Evolutionary conservation across 176 grass and related monocot genomes (phyloP), one percentile per base, ranked within the genome.

Genomic region (Triticum urartu): DNA sequence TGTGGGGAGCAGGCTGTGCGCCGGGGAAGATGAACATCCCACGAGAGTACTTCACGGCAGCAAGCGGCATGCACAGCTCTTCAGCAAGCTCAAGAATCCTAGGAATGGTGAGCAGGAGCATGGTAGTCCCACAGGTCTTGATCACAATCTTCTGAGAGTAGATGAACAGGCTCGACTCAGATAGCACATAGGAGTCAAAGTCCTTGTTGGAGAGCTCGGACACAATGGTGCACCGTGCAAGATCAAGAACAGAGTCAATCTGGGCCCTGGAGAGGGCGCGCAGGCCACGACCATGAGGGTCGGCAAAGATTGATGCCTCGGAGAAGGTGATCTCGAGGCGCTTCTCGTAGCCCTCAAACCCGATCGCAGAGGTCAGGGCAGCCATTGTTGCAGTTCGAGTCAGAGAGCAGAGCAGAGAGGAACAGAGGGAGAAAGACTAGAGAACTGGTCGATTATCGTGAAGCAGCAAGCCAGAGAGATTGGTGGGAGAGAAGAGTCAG

Each of bases 71-170:
- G 26, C 86, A 95, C 60, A 95, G 71, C 86, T 87, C 93, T 48
- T 86, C 88, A 70, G 93, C 93, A 71, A 95, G 93, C 86, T 95
- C 88, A 43, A 95, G 88, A 47, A 95, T 91, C 64, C 83, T 90
- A 11, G 93, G 93, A 88, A 95, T 91, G 59, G 93, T 88, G 25
- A 90, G 90, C 79, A 95, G 84, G 39, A 95, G 93, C 81, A 89
- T 95, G 43, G 93, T 95, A 39, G 93, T 95, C 2, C 93, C 93
- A 80, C 93, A 95, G 39, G 93, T 95, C 88, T 95, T 95, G 56
- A 95, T 83, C 68, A 95, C 91, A 63, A 95, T 64, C 86, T 92
- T 95, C 35, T 72, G 79, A 21, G 88, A 81, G 38, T 92, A 95
- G 76, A 95, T 90, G 50, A 95, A 95, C n/a, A 95, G 77, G 80